Evolutionary conservation across 2,329 filamentous ascomycete genomes (phyloP).

Genomic region (Neofusicoccum ribis): DNA sequence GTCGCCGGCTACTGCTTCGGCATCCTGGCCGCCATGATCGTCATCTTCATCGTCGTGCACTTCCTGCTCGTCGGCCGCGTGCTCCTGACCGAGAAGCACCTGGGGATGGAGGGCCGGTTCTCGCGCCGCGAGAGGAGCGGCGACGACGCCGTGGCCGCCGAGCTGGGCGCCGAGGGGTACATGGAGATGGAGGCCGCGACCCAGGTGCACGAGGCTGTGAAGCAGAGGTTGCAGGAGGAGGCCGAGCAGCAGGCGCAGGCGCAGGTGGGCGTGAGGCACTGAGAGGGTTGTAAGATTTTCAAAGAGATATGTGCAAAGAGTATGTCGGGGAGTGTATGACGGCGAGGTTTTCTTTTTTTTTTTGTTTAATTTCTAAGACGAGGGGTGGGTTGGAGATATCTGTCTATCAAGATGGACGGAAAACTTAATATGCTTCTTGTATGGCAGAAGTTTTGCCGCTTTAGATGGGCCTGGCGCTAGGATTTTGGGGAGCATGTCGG

Average conservation of each 20-base stretch:
- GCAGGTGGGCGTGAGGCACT: constrained; percentile 1
- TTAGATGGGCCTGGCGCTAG: too few species aligned
- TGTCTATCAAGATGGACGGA: too few species aligned
- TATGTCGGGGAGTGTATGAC: too few species aligned
- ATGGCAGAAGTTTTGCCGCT: too few species aligned
- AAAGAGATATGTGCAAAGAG: too few species aligned
- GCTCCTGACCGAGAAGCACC: constrained; percentile 47
- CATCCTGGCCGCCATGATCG: constrained; percentile 40
- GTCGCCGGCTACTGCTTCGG: constrained; percentile 66
- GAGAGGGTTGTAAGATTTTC: neutral
- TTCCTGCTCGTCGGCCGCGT: constrained; percentile 41
- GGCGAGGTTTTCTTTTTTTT: too few species aligned
- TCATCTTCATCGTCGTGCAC: constrained; percentile 45
- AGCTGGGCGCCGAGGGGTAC: neutral
- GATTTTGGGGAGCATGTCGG: too few species aligned
- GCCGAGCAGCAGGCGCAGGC: constrained; percentile 13
- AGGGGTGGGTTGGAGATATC: too few species aligned
- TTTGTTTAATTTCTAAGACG: neutral
- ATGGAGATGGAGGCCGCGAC: constrained; percentile 6
- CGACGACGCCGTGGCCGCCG: neutral
- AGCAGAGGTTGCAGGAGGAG: constrained; percentile 5
- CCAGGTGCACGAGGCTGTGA: constrained; percentile 5
- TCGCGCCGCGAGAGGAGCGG: constrained; percentile 14
- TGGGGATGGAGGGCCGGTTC: constrained; percentile 43
- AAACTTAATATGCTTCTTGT: too few species aligned